These are phyloP conservation scores for Yamadazyma diddensiae DNA, from an alignment of 1,139 yeast species.

Conservation along the genomic window DNA sequence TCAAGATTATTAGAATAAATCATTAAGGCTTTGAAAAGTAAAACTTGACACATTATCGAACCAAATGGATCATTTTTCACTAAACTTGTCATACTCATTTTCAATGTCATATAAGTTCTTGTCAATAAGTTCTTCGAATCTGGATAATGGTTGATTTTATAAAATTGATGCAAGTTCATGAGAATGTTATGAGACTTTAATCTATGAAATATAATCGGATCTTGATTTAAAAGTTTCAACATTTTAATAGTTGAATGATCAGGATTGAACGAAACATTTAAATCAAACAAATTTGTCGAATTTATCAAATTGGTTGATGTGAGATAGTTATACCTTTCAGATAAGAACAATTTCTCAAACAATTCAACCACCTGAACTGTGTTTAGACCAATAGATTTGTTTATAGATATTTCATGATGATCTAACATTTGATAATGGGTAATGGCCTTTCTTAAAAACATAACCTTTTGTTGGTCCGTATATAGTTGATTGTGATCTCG, in stretches of 20 bases:
- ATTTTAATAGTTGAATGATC: conserved; percentile 11
- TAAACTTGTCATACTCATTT: conserved; percentile 14
- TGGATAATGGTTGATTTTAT: conserved; percentile 18
- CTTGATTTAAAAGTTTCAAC: conserved; percentile 14
- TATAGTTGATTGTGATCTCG: conserved; percentile 19
- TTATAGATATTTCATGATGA: conserved; percentile 11
- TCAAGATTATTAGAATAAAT: conserved; percentile 22
- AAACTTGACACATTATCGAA: conserved; percentile 19
- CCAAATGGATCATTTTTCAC: conserved; percentile 16
- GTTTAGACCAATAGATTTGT: conserved; percentile 13
- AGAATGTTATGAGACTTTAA: conserved; percentile 16
- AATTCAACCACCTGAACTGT: conserved; percentile 32
- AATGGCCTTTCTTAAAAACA: conserved; percentile 34
- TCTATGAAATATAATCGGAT: conserved; percentile 14
- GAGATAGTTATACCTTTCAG: conserved; percentile 33
- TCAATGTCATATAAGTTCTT: conserved; percentile 14
- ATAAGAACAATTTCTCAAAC: conserved; percentile 30
- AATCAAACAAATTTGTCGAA: conserved; percentile 14
- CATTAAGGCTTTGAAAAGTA: conserved; percentile 33
- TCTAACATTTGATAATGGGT: conserved; percentile 35
- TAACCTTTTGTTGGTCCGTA: conserved; percentile 32
- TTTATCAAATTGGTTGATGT: conserved; percentile 24
- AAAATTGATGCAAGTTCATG: conserved; percentile 13
- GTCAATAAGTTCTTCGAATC: conserved; percentile 17
- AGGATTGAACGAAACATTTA: conserved; percentile 9